phyloP scores from a whole-genome alignment of 2,329 filamentous ascomycete genomes.

The Amesomyces nigricolor region DNA sequence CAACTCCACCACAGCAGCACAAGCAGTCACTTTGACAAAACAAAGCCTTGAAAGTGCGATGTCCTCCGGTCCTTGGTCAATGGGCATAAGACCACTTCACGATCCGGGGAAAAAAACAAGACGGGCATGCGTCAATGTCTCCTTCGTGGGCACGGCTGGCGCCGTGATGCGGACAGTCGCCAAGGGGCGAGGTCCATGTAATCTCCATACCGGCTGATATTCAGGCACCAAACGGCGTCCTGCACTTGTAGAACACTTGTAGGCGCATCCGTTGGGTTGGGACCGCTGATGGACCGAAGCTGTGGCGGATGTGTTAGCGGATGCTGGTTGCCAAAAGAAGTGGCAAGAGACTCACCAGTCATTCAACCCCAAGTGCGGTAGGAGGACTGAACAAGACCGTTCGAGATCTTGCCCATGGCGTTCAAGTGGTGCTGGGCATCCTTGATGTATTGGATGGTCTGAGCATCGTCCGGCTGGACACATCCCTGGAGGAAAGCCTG shows the following conservation, averaged over 20 bases:
- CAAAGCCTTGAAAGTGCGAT: background rate
- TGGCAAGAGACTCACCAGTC: conserved; percentile 25
- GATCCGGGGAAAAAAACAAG: background rate
- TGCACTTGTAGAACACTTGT: conserved; percentile 16
- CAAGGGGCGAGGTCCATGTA: conserved; percentile 1
- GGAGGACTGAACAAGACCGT: conserved; percentile 33
- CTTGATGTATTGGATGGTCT: conserved; percentile 49
- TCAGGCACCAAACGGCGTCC: background rate
- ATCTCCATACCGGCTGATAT: background rate
- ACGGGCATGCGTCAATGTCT: background rate
- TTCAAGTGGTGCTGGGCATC: conserved; percentile 46
- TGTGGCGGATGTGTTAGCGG: background rate
- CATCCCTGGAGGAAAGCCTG: conserved; percentile 52
- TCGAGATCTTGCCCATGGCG: conserved; percentile 48
- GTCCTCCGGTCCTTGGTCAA: background rate
- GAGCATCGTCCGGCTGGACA: conserved; percentile 45
- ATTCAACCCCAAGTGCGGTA: conserved; percentile 36
- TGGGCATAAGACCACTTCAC: background rate
- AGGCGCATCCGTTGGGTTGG: conserved; percentile 6
- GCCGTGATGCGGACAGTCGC: background rate
- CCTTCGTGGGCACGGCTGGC: background rate
- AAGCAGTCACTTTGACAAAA: background rate
- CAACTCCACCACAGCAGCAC: background rate
- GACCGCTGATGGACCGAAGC: background rate
- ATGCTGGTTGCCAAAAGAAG: background rate